Percentiles rank a stretch among this genome's conserved stretches.
phyloP scores from a whole-genome alignment of 352 stramenopile species.

The Pythium phragmitis region DNA sequence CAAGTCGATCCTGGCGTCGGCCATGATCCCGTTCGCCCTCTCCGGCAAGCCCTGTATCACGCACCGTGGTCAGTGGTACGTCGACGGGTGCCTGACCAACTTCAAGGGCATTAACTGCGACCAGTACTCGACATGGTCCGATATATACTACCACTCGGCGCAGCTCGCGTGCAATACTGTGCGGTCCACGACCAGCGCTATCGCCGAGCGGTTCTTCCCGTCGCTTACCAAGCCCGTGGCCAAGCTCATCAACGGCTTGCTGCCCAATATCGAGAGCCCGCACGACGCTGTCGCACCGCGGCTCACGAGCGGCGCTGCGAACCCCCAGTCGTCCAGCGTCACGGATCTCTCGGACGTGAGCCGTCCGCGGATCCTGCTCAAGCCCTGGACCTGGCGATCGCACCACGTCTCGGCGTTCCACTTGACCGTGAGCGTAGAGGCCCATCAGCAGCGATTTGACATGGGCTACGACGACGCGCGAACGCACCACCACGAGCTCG shows the following conservation, averaged over 20 bases:
- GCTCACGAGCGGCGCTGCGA: conserved; percentile 22
- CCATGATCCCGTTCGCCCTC: conserved; percentile 65
- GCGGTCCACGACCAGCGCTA: conserved; percentile 33
- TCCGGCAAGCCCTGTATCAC: conserved; percentile 58
- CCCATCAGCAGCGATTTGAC: conserved; percentile 56
- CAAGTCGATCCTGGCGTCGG: conserved; percentile 64
- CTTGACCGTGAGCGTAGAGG: conserved; percentile 50
- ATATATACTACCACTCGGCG: conserved; percentile 51
- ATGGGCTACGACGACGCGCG: conserved; percentile 60
- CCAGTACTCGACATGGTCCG: conserved; percentile 56
- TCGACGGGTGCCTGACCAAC: conserved; percentile 73
- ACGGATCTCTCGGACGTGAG: conserved; percentile 11
- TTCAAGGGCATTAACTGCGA: conserved; percentile 66
- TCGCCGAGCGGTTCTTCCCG: conserved; percentile 44
- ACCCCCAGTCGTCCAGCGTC: conserved; percentile 20
- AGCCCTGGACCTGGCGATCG: conserved; percentile 63
- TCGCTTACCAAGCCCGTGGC: conserved; percentile 44
- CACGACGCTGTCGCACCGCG: conserved; percentile 49
- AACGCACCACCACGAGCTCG: conserved; percentile 51
- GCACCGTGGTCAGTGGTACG: conserved; percentile 64
- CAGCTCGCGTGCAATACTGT: conserved; percentile 47
- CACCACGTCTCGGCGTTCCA: conserved; percentile 53
- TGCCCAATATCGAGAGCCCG: conserved; percentile 44
- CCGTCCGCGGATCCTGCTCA: conserved; percentile 47
- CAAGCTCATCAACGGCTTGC: conserved; percentile 41